phyloP scores from a whole-genome alignment of 2,329 filamentous ascomycete species.

The Sporothrix humicola region DNA sequence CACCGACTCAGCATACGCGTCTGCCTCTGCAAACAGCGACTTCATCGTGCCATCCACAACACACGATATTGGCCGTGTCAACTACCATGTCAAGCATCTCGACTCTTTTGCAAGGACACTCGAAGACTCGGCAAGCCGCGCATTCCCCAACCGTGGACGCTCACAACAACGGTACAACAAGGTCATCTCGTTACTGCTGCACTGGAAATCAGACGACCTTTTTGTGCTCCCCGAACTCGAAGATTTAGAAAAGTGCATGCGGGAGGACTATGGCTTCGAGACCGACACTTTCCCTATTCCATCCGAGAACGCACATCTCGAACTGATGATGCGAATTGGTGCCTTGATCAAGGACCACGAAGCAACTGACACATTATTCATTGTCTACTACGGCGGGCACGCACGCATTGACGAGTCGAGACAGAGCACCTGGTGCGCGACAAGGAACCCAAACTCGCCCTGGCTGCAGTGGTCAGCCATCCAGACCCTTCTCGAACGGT shows the following conservation, averaged over 20 bases:
- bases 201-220: slow-evolving; percentile 64
- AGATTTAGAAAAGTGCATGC: slow-evolving; percentile 60
- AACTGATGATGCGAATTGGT: slow-evolving; percentile 62
- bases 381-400: slow-evolving; percentile 66
- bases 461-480: slow-evolving; percentile 67
- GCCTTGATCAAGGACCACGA: slow-evolving; percentile 62
- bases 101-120: slow-evolving; percentile 60
- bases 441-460: slow-evolving; percentile 57
- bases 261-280: slow-evolving; percentile 61
- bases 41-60: slow-evolving; percentile 52
- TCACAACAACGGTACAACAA: slow-evolving; percentile 61
- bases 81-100: slow-evolving; percentile 63
- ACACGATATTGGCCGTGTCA: slow-evolving; percentile 63
- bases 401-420: slow-evolving; percentile 64
- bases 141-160: slow-evolving; percentile 62
- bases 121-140: slow-evolving; percentile 61
- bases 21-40: slow-evolving; percentile 51
- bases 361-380: slow-evolving; percentile 60
- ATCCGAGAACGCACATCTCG: slow-evolving; percentile 62
- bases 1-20: slow-evolving; percentile 56
- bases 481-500: slow-evolving; percentile 63
- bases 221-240: slow-evolving; percentile 64
- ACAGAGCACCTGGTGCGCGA: slow-evolving; percentile 67
- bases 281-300: slow-evolving; percentile 65
- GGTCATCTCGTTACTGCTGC: slow-evolving; percentile 60